Evolutionary conservation across 2,329 filamentous ascomycete genomes (phyloP).

Genomic region (Phyllosticta citrichinensis): DNA sequence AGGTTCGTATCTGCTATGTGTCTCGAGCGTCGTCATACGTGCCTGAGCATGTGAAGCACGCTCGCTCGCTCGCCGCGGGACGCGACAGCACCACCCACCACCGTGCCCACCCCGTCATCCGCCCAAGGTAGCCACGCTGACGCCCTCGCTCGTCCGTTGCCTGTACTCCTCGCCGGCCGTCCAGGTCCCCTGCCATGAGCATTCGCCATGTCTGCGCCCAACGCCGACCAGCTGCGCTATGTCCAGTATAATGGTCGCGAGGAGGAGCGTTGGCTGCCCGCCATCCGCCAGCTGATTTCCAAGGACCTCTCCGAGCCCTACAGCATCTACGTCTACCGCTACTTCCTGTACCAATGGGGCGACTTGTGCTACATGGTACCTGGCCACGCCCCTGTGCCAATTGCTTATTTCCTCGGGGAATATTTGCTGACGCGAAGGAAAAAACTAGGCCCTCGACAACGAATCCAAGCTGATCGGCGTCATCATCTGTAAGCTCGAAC

Average conservation of each 20-base stretch:
- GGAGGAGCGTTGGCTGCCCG: constrained; percentile 61
- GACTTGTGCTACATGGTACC: constrained; percentile 89
- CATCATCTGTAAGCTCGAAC: constrained; percentile 88
- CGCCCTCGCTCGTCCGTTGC: neutral
- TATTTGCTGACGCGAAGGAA: neutral
- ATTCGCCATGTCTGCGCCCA: neutral
- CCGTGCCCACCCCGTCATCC: neutral
- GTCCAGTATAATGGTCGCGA: constrained; percentile 49
- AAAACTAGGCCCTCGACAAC: constrained; percentile 23
- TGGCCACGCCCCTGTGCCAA: neutral
- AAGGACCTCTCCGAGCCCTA: constrained; percentile 97
- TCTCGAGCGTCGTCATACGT: neutral
- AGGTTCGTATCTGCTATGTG: neutral
- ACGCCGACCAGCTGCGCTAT: constrained; percentile 39
- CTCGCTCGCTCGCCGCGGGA: neutral
- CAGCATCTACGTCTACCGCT: constrained; percentile 98
- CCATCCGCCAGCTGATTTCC: constrained; percentile 86
- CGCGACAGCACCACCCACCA: neutral
- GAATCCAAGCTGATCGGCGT: constrained; percentile 65
- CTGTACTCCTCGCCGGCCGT: neutral
- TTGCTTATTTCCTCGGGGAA: neutral
- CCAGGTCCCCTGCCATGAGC: neutral
- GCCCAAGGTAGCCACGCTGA: neutral
- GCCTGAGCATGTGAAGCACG: neutral
- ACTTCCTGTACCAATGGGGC: constrained; percentile 96